phyloP scores from a whole-genome alignment of 805 yeast species.

The Starmerella bombi region DNA sequence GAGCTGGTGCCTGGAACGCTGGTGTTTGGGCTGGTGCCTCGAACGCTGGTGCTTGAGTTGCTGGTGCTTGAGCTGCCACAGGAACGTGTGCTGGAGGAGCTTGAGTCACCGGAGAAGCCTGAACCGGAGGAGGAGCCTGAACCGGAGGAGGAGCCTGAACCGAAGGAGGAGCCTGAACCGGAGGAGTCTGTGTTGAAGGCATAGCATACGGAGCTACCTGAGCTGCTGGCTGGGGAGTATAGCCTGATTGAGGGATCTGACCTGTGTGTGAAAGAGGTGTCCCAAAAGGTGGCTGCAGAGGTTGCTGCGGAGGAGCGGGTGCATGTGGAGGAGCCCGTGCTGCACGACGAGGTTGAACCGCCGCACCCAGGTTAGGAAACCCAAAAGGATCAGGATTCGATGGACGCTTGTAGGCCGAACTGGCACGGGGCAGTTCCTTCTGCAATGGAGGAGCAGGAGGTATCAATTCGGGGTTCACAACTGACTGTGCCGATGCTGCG shows the following conservation, averaged over 20 bases:
- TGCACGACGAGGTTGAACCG: not conserved
- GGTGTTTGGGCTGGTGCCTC: not conserved
- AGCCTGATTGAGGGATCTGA: too few relatives aligned
- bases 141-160: not conserved
- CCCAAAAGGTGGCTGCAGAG: not conserved
- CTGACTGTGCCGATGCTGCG: not conserved
- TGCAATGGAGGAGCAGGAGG: not conserved
- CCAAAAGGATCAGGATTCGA: constrained; percentile 21
- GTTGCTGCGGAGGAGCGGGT: not conserved
- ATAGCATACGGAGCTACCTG: too few relatives aligned
- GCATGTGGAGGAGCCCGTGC: constrained; percentile 2
- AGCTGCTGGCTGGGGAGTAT: not conserved
- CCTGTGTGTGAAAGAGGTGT: too few relatives aligned
- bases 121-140: not conserved
- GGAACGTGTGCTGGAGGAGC: not conserved
- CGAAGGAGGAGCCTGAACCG: not conserved
- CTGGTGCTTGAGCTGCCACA: not conserved
- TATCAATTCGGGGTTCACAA: not conserved
- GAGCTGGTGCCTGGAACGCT: not conserved
- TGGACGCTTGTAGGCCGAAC: not conserved
- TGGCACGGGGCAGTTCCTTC: not conserved
- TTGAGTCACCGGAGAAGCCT: not conserved
- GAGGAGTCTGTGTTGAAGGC: too few relatives aligned
- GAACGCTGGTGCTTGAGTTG: not conserved
- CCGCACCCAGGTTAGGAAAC: constrained; percentile 13